Base-by-base conservation (phyloP, 768 basidiomycete genomes). In the Amanita inopinata region DNA sequence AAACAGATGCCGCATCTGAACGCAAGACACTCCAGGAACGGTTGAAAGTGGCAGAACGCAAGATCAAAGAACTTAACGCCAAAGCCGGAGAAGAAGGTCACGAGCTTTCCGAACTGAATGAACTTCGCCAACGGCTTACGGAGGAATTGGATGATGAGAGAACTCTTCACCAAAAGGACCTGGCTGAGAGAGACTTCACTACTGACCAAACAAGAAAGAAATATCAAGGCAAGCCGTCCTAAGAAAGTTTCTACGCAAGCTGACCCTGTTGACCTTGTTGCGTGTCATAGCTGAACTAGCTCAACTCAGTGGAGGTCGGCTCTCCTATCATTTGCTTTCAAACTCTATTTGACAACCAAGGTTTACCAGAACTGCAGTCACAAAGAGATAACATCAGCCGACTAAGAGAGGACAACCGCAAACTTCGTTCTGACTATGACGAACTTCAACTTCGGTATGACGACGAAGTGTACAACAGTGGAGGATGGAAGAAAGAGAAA, bases 401-500 rank as follows among this genome's bases (percentile, higher is more conserved):
- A 9, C 66, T 85, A 15, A 81, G 84, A 1, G 85, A 88, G 54
- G 87, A 88, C 40, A 85, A 81, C 53, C 74, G 84, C 46, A 85
- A 83, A 54, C 67, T 79, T 36, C 78, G 83, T 10, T 81, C 83
- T 0, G 80, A 89, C 46, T 76, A 79, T 38, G 84, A 87, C 43
- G 76, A 83, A 27, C 69, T 90, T 3, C 83, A 85, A 51, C 61
- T 83, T 24, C 73, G 76, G 28, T 80, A 77, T 49, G 83, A 88
- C 46, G 82, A 86, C 47, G 86, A 88, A 53, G 70, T 83, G 19
- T 83, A 81, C 58, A 82, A 74, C 44, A 80, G 82, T 35, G 73
- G 78, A 10, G 76, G 81, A 3, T 90, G 87, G 89, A 83, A 82
- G 64, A 83, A 85, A 55, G 88, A 92, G 64, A 87, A 80, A 58